Base-by-base conservation (phyloP, 2,329 filamentous ascomycete genomes). In the Colletotrichum sp. region DNA sequence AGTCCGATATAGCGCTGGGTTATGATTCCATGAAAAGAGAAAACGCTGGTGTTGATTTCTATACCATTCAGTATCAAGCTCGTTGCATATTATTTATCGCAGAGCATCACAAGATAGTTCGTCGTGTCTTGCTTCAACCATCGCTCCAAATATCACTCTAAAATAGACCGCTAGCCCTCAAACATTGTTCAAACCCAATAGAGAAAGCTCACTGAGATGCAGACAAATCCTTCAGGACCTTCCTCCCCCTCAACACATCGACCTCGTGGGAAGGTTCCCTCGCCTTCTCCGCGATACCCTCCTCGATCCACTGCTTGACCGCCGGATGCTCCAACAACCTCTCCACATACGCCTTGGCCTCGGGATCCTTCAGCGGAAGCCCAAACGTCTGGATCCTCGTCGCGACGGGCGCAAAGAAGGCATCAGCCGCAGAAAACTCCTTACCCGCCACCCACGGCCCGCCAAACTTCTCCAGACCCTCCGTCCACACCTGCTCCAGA, bases 381-480 rank as follows among this genome's bases (percentile, higher is more conserved):
- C 85, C 81, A 75, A 83, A 88, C 0, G 85, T 88, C 82, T 82
- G 82, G 30, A 83, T 69, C 26, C 86, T 79, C 30, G 83, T 82
- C n/a, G 85, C 86, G 18, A 88, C 77, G 0, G 86, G 86, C 16
- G 86, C 85, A 76, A 81, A 88, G 76, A 87, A 86, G 28, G 86
- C 86, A 73, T 88, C 86, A 1, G 80, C 85, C 0, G 82, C 82
- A 2, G 81, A 83, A 28, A 88, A 88, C 44, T 81, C 80, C 15
- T 64, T 55, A 6, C 86, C 86, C 0, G 84, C 85, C 30, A 88
- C 66, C 79, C 82, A 88, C 4, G 86, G 86, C 0, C 86, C 86
- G 4, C 85, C 85, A 75, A 88, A 88, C 71, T 75, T 81, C 1
- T 76, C 74, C 10, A 87, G 60, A 0, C 86, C 86, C 26, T 87